A percentile compares a stretch with the other conserved stretches of the same genome.
phyloP scores from a whole-genome alignment of 306 rosid genomes.

The Ormosia semicastrata region DNA sequence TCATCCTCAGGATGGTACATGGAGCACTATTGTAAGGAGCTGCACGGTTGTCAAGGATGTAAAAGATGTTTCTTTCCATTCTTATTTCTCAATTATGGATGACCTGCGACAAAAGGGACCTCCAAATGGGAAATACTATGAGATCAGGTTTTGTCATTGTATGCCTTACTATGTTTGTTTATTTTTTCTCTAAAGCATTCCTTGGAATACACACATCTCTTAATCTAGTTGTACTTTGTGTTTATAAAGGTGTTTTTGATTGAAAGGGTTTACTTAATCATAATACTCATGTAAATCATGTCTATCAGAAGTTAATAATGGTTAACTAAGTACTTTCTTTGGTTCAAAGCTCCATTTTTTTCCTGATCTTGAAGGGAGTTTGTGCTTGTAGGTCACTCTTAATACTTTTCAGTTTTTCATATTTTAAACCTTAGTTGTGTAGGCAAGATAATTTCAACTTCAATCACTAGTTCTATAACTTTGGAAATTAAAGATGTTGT shows the following conservation, averaged over 20 bases:
- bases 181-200: constrained; percentile 1
- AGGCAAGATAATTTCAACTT: neutral
- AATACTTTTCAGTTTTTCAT: neutral
- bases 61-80: constrained; percentile 65
- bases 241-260: neutral
- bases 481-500: neutral
- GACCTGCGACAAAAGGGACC: constrained; percentile 60
- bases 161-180: neutral
- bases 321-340: neutral
- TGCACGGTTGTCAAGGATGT: constrained; percentile 71
- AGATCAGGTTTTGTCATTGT: constrained; percentile 62
- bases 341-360: neutral
- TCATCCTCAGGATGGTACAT: constrained; percentile 77
- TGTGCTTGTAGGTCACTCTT: neutral
- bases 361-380: neutral
- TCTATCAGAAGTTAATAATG: neutral
- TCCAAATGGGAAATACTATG: constrained; percentile 60
- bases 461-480: neutral
- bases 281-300: neutral
- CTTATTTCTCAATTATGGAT: constrained; percentile 80
- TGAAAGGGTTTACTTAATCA: constrained; percentile 3
- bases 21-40: constrained; percentile 62
- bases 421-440: constrained; percentile 8
- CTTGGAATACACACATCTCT: neutral
- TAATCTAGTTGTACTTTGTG: neutral